Evolutionary conservation across 2,329 filamentous ascomycete species (phyloP), one percentile per base, ranked within the genome.

Genomic region (Fragosphaeria purpurea): DNA sequence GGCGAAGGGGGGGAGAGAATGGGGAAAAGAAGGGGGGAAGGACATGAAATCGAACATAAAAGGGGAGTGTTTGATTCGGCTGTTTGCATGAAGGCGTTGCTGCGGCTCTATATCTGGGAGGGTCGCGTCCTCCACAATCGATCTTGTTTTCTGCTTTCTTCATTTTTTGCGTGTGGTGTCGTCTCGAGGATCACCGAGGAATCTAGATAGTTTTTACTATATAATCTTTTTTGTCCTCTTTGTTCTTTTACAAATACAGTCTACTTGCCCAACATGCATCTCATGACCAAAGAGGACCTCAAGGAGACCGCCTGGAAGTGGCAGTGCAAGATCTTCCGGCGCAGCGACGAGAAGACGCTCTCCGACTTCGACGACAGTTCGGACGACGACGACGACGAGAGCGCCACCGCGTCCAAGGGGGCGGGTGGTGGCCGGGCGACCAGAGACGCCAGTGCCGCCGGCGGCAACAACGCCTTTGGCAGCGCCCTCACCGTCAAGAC

Each of bases 401-500:
- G 31, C n/a, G 22, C 52, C 49, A 52, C 6, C 9, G 22, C 30
- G 10, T n/a, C 41, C 30, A 7, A 30, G 2, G 30, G 12, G 8
- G 31, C 6, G 22, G 41, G 41, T n/a, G 46, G 41, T 33, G 31
- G 37, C 37, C 5, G 38, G 4, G 40, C 35, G 11, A 45, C 44
- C 13, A 33, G 13, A 34, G 47, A 7, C 7, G 37, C n/a, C 10
- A 48, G 50, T 6, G 47, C 48, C 32, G 31, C 7, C 10, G 43
- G 10, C 38, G 4, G 38, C 22, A 33, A 12, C 54, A 41, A n/a
- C 32, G 55, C 48, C 5, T 38, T 58, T 33, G 61, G 61, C 30
- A 47, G 51, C 47, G 55, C 50, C 30, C 47, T 54, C 10, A 51
- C 55, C 44, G 59, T 69, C 54, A 70, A 70, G 60, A 68, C 63